Conservation (phyloP, 1,139 yeast species). For the Debaryomyces udenii region DNA sequence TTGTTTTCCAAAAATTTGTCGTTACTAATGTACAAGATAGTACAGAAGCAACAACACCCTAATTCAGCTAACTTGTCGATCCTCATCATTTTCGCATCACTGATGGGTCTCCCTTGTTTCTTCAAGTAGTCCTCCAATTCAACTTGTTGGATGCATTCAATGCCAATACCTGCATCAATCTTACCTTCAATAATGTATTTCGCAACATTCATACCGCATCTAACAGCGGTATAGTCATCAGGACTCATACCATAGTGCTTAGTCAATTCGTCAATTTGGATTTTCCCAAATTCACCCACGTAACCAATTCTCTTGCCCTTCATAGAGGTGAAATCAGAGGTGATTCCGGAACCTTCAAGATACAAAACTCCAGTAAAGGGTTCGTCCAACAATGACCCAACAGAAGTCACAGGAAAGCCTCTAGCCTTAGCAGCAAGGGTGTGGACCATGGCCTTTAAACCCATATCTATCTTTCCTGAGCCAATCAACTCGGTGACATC, state of each 20-base stretch:
- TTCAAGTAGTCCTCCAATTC: conserved; percentile 56
- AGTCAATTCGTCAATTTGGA: conserved; percentile 59
- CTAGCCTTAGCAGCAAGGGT: conserved; percentile 63
- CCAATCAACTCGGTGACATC: conserved; percentile 63
- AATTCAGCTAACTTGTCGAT: conserved; percentile 59
- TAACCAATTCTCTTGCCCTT: conserved; percentile 59
- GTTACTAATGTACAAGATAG: conserved; percentile 56
- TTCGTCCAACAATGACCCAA: conserved; percentile 58
- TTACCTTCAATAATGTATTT: conserved; percentile 56
- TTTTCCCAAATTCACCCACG: conserved; percentile 63
- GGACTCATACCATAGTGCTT: conserved; percentile 59
- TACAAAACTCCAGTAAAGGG: conserved; percentile 61
- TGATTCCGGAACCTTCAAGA: conserved; percentile 54
- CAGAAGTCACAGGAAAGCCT: conserved; percentile 59
- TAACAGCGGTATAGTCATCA: conserved; percentile 58
- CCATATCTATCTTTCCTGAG: conserved; percentile 60
- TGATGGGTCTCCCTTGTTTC: conserved; percentile 44
- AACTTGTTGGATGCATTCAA: conserved; percentile 62
- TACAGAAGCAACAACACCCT: conserved; percentile 64
- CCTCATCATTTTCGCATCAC: conserved; percentile 58
- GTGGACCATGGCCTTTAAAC: conserved; percentile 63
- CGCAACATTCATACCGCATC: conserved; percentile 65
- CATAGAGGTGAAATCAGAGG: conserved; percentile 52
- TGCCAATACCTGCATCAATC: conserved; percentile 62
- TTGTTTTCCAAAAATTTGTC: conserved; percentile 52